Base-by-base conservation (phyloP, 2,329 filamentous ascomycete species). In the Monosporascus sp. region DNA sequence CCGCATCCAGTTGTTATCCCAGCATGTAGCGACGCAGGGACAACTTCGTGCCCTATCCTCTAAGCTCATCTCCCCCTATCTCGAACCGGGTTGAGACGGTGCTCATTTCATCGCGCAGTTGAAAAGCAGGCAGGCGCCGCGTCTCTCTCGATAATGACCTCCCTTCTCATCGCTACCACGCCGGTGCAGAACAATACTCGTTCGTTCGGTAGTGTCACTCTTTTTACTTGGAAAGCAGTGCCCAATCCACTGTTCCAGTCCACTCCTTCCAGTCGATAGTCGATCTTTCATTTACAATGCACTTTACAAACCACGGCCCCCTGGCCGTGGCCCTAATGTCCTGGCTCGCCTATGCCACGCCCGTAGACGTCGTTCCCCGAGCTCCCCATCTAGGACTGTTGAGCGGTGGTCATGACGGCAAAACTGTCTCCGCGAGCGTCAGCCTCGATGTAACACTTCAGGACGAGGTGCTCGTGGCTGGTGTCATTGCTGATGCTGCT, bases 261-360 rank as follows among this genome's bases (percentile, higher is more conserved):
- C 65, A 67, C 52, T 68, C 65, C 61, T 65, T 68, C 56, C 48
- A 52, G 27, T 48, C 49, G 55, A 58, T 51, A 57, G 52, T 62
- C 56, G 53, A 49, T 54, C 55, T 52, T 52, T 53, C 37, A 46
- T 55, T 50, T 56, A 51, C 38, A 57, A 68, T 69, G 66, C 64
- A 65, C 51, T 67, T 67, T 54, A 60, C 67, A 49, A 60, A 59
- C 49, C 59, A 60, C 53, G 62, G 66, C 64, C 62, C 64, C 55
- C 48, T 56, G 62, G 64, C 64, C 55, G 56, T 62, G 58, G 65
- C 66, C 56, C 59, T 65, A 62, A 65, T 62, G 51, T 65, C 66
- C 44, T 62, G 63, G 27, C 48, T 65, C 48, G 65, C 58, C 52
- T 59, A 53, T 31, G 67, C 67, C 37, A 59, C 55, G 19, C 60